These are phyloP conservation scores for Solanum stenotomum DNA, from an alignment of 257 asterid species.

Conservation along the genomic window DNA sequence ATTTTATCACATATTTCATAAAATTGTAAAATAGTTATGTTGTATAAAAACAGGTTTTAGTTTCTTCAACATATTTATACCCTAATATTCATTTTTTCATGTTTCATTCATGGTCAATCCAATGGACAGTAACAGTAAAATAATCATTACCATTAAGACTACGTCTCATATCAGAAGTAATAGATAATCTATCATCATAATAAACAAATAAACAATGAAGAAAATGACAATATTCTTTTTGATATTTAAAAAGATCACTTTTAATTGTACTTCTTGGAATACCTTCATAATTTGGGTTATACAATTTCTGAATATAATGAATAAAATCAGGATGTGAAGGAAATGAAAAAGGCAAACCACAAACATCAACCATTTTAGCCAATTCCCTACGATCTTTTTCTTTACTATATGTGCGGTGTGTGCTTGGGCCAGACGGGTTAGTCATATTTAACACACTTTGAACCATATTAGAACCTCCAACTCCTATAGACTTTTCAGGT, in stretches of 20 bases:
- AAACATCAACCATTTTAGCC: not conserved
- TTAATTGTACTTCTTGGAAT: not conserved
- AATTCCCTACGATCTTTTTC: too few species aligned
- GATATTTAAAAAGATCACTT: not conserved
- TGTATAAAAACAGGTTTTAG: not conserved
- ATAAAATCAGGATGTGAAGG: not conserved
- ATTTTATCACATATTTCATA: not conserved
- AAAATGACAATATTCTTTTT: too few species aligned
- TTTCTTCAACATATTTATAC: not conserved
- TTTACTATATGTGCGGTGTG: not conserved
- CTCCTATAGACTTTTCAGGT: not conserved
- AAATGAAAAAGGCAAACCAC: not conserved
- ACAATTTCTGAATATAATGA: not conserved
- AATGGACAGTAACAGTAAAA: not conserved
- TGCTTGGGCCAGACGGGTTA: not conserved
- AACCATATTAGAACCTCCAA: not conserved
- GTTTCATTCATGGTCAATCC: not conserved
- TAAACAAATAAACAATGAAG: too few species aligned
- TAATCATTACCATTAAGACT: not conserved
- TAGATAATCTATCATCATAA: not conserved
- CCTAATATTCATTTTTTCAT: not conserved
- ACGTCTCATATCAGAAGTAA: not conserved
- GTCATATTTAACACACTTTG: not conserved
- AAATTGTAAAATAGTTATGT: too few species aligned
- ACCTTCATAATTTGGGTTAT: not conserved